Conservation (phyloP, 305 asterid genomes). For the Fraxinus paxiana region DNA sequence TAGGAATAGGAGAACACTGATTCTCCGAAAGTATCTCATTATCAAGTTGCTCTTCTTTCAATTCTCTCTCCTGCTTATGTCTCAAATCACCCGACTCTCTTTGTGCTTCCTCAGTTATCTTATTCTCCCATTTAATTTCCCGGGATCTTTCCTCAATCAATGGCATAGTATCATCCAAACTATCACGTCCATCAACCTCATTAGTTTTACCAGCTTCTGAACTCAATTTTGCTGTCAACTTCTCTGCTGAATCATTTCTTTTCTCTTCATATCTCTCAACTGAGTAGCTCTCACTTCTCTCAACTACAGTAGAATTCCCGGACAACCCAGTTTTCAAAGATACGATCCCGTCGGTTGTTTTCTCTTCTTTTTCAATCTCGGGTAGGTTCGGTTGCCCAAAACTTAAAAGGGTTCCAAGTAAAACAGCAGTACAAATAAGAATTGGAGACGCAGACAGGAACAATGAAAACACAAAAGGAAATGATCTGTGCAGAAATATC, state of each 20-base stretch:
- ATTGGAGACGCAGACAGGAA: constrained; percentile 55
- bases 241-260: constrained; percentile 5
- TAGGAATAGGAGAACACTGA: constrained; percentile 32
- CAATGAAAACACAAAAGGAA: constrained; percentile 49
- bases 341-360: constrained; percentile 14
- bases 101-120: constrained; percentile 30
- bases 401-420: constrained; percentile 66
- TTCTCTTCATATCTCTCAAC: constrained; percentile 29
- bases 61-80: constrained; percentile 26
- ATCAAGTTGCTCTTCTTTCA: constrained; percentile 37
- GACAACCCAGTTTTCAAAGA: constrained; percentile 16
- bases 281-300: constrained; percentile 19
- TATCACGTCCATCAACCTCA: constrained; percentile 33
- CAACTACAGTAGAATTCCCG: constrained; percentile 24
- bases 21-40: constrained; percentile 36
- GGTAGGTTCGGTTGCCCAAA: constrained; percentile 53
- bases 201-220: constrained; percentile 13
- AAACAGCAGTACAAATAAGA: constrained; percentile 55
- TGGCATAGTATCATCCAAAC: constrained; percentile 26
- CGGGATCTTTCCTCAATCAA: constrained; percentile 31
- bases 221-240: constrained; percentile 13
- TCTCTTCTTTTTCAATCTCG: constrained; percentile 36
- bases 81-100: constrained; percentile 30
- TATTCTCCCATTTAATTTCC: constrained; percentile 33
- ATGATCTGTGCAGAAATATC: constrained; percentile 41